Evolutionary conservation across 352 stramenopile species (phyloP), one percentile per base, ranked within the genome.

Genomic region (Phytophthora sp.): DNA sequence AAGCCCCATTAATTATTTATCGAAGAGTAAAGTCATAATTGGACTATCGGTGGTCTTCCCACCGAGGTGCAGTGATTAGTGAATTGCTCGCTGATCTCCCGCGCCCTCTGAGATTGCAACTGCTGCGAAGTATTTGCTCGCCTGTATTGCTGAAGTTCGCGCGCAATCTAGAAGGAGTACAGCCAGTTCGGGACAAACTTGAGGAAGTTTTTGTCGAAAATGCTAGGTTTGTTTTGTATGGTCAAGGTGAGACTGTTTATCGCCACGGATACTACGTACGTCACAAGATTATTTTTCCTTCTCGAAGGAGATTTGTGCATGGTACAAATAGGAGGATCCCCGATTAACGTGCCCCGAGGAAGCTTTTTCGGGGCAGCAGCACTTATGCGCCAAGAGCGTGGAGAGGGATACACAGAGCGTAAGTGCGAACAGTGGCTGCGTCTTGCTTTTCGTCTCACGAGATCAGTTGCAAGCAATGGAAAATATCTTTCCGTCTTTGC

Each of bases 1-100:
- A 73, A 11, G 75, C 74, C 0, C 74, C 77, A 5, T 32, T 74
- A 5, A 58, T 61, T 1, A 72, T 87, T 23, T 61, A 82, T n/a
- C 69, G 75, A 5, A 69, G 77, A 2, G 74, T 84, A 0, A 78
- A 82, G 31, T 68, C 77, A 1, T 87, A 82, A 30, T 41, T 87
- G 12, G 77, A 87, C 45, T 87, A 81, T 59, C 84, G 77, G 77
- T 87, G 77, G 77, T 80, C 72, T 0, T 74, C 74, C 0, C 77
- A 87, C 51, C 74, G 77, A 1, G 77, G 77, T n/a, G 77, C 77
- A 0, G 67, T 77, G 4, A 77, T 73, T 12, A 63, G 64, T 4
- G 69, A 84, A n/a, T 39, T 87, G 2, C 54, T 87, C 0, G 51
- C 66, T 15, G 77, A 84, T 39, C 72, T 87, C 0, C 77, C 77